Evolutionary conservation across 2,329 filamentous ascomycete species (phyloP).

Genomic region (Biscogniauxia mediterranea): DNA sequence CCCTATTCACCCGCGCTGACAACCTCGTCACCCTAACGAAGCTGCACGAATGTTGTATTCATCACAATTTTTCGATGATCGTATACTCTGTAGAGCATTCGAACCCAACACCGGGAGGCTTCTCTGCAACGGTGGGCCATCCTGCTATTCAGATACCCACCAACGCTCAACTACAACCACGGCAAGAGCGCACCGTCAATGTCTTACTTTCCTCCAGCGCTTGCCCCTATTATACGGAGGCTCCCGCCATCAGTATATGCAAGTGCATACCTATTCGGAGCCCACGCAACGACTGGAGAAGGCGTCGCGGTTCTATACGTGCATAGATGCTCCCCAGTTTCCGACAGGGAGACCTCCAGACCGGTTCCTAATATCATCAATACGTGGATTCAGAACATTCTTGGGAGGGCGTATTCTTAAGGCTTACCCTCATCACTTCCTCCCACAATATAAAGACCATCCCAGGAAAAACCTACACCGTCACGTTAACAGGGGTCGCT

Average conservation of each 20-base stretch:
- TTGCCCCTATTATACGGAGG: conserved; percentile 66
- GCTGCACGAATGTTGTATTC: neutral
- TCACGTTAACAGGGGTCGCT: conserved; percentile 21
- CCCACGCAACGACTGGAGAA: conserved; percentile 70
- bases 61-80: neutral
- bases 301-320: conserved; percentile 66
- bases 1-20: conserved; percentile 19
- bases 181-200: neutral
- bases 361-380: conserved; percentile 47
- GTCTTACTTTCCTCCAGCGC: conserved; percentile 44
- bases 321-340: conserved; percentile 71
- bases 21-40: neutral
- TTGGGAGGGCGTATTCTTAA: neutral
- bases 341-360: conserved; percentile 68
- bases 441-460: conserved; percentile 71
- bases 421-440: conserved; percentile 68
- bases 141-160: neutral
- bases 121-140: neutral
- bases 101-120: neutral
- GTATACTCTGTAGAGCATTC: neutral
- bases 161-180: neutral
- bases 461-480: conserved; percentile 67
- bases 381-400: conserved; percentile 7
- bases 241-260: conserved; percentile 70
- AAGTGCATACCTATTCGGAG: conserved; percentile 70